Percentiles rank a stretch among this genome's conserved stretches.
Conservation (phyloP, 2,329 filamentous ascomycete species). For the Rhynchosporium graminicola region DNA sequence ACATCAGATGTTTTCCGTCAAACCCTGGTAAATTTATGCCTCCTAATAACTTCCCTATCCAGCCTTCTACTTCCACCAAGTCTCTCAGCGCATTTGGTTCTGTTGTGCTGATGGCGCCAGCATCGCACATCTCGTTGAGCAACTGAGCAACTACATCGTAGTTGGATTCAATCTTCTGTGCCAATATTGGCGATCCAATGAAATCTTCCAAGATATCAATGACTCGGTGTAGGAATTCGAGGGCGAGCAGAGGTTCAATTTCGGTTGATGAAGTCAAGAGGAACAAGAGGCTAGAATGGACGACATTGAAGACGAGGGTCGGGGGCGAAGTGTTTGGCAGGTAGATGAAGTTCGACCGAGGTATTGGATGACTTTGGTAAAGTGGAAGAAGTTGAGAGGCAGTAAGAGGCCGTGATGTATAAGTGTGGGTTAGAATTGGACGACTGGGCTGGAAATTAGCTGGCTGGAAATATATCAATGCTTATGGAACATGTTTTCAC, state of each 20-base stretch:
- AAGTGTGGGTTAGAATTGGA: constrained; percentile 85
- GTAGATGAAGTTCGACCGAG: constrained; percentile 85
- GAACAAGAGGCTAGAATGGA: constrained; percentile 85
- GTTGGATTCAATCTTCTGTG: constrained; percentile 81
- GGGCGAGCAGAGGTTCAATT: constrained; percentile 82
- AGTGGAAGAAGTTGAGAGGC: constrained; percentile 77
- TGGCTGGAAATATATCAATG: constrained; percentile 58
- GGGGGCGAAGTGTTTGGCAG: constrained; percentile 79
- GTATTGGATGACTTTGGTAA: constrained; percentile 79
- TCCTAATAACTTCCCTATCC: constrained; percentile 84
- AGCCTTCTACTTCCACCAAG: constrained; percentile 86
- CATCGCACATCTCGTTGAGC: constrained; percentile 94
- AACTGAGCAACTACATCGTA: constrained; percentile 95
- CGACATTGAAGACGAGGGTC: constrained; percentile 83
- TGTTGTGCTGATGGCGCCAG: constrained; percentile 82
- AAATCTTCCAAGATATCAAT: constrained; percentile 95
- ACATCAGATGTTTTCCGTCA: constrained; percentile 29
- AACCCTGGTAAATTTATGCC: constrained; percentile 82
- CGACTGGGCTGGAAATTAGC: constrained; percentile 53
- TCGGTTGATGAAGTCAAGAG: constrained; percentile 83
- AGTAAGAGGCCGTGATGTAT: constrained; percentile 77
- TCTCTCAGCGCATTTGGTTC: constrained; percentile 92
- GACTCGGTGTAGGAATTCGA: constrained; percentile 93
- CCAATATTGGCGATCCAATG: constrained; percentile 81
- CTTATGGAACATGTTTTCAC: constrained; percentile 35